Conservation (phyloP, 352 stramenopile genomes). For the Globisporangium echinulatum region DNA sequence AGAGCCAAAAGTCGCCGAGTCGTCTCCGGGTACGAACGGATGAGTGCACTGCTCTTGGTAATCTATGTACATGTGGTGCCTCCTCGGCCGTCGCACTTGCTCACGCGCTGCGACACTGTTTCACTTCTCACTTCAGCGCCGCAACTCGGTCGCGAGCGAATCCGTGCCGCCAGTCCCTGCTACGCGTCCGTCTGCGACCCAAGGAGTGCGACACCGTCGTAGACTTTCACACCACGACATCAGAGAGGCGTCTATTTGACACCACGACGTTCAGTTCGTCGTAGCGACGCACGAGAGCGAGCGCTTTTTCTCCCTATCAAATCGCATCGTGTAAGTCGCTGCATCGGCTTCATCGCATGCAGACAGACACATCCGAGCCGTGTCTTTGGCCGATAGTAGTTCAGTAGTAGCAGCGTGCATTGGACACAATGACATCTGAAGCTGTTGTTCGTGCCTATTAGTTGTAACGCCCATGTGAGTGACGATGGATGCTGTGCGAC, state of each 20-base stretch:
- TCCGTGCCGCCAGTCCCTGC: neutral
- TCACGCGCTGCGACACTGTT: no score
- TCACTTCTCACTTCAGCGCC: conserved; percentile 1
- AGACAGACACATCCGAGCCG: no score
- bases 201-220: conserved; percentile 1
- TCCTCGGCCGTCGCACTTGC: no score
- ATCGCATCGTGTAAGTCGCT: neutral
- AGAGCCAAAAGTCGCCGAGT: conserved; percentile 3
- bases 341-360: neutral
- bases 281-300: neutral
- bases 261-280: neutral
- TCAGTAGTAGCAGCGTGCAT: no score
- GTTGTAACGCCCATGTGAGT: no score
- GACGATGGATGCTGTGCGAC: no score
- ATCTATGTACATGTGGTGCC: neutral
- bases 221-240: conserved; percentile 4
- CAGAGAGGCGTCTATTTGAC: neutral
- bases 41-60: no score
- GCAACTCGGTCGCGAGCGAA: conserved; percentile 11
- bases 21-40: conserved; percentile 7
- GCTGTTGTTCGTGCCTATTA: no score
- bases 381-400: no score
- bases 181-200: neutral
- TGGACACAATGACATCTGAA: no score
- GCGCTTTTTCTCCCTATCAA: neutral